Evolutionary conservation across 2,329 filamentous ascomycete species (phyloP).

Genomic region (Sporothrix schenckii): DNA sequence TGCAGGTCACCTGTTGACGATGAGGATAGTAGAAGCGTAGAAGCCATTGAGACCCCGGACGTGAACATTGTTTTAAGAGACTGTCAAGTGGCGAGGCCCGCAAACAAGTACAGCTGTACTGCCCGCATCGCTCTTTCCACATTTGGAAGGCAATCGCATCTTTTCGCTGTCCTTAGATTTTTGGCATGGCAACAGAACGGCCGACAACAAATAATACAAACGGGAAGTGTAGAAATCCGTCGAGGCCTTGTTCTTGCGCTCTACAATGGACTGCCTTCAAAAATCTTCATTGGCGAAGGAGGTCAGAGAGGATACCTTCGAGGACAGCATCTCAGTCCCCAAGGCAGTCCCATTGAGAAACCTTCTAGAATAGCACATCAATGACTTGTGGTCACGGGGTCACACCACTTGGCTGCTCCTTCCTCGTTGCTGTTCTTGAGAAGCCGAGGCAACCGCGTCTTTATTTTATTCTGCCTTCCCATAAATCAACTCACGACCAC

Average conservation of each 20-base stretch:
- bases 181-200: slow-evolving; percentile 12
- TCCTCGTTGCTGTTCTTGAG: not conserved
- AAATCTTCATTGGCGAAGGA: not conserved
- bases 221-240: not conserved
- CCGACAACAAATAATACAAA: not conserved
- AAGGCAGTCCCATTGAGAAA: slow-evolving; percentile 1
- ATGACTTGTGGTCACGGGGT: not conserved
- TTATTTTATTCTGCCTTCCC: not conserved
- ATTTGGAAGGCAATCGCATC: not conserved
- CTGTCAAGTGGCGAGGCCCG: too few relatives aligned
- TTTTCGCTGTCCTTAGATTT: not conserved
- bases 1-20: not conserved
- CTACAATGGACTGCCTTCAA: not conserved
- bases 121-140: slow-evolving; percentile 10
- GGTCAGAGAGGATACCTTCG: not conserved
- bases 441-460: not conserved
- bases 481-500: not conserved
- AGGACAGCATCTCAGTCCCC: not conserved
- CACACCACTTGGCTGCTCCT: not conserved
- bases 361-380: not conserved
- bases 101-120: not conserved
- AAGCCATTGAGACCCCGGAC: too few relatives aligned
- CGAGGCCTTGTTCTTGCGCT: not conserved
- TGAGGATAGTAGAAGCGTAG: too few relatives aligned
- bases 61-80: too few relatives aligned